Evolutionary conservation across 345 rosid genomes (phyloP), one percentile per base, ranked within the genome.

Genomic region (Populus alba): DNA sequence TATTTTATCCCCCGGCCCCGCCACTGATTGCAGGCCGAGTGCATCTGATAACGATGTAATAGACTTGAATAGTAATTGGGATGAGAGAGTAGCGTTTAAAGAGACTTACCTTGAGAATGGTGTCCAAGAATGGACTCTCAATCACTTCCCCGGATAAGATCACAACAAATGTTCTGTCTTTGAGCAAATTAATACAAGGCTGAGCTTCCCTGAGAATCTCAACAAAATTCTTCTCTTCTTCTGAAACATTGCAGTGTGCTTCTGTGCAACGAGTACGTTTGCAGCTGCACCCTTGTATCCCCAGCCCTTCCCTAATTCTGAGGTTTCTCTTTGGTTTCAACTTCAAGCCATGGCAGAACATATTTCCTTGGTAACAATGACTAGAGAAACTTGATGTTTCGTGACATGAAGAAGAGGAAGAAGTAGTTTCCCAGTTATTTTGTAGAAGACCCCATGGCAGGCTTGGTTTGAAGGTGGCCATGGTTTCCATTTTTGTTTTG

Each of bases 141-240:
- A 77, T 71, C 37, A 85, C 62, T 27, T 83, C 82, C 1, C 82
- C 69, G 57, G 88, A 87, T 29, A 87, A 5, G 11, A 80, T 27
- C 17, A 87, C 73, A 27, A 87, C 86, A 81, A 85, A 83, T 49
- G 79, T 85, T 51, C 78, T 62, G 18, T 83, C 87, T 47, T 80
- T 72, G 75, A 83, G 83, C 55, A 79, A 49, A 63, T 68, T 41
- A n/a, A 87, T 53, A 70, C 73, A 74, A 27, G 87, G 80, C 75
- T 87, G 88, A 59, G 83, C 81, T 76, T 84, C 86, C 75, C 85
- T 75, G 27, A 85, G 43, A 3, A 59, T 71, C 71, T 79, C 78
- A 79, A 86, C 83, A 55, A 82, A 79, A 51, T 15, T 51, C 37
- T 27, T 63, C 20, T 79, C 80, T 20, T 82, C 85, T 29, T 74